A percentile compares a stretch with the other conserved stretches of the same genome.
Evolutionary conservation across 768 basidiomycete genomes (phyloP).

Genomic region (Podaxis sp.): DNA sequence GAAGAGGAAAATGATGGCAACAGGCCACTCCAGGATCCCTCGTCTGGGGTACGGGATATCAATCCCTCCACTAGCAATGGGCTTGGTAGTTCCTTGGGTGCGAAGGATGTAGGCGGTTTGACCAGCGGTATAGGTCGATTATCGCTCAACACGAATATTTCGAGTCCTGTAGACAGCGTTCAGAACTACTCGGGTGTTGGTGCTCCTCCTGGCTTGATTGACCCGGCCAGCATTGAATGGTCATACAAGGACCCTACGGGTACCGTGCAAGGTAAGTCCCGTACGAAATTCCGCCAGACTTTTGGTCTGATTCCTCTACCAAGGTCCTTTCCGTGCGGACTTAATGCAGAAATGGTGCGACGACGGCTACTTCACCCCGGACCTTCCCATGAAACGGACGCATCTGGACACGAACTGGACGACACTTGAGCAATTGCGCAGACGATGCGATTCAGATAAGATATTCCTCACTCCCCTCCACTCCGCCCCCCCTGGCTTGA

Average conservation of each 20-base stretch:
- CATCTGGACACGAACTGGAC: constrained; percentile 67
- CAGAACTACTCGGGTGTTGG: constrained; percentile 17
- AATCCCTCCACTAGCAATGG: background rate
- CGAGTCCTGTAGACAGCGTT: constrained; percentile 6
- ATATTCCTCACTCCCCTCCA: constrained; percentile 58
- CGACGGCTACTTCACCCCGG: constrained; percentile 82
- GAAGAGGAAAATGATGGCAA: constrained; percentile 34
- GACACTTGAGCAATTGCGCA: constrained; percentile 57
- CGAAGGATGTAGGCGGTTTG: constrained; percentile 2
- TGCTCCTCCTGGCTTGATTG: constrained; percentile 47
- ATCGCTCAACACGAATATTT: constrained; percentile 9
- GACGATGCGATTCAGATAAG: constrained; percentile 49
- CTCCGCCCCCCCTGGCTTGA: constrained; percentile 52
- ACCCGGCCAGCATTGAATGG: constrained; percentile 74
- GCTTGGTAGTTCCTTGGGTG: background rate
- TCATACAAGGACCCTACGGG: constrained; percentile 91
- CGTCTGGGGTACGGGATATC: constrained; percentile 5
- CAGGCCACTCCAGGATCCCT: constrained; percentile 14
- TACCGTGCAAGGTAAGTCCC: constrained; percentile 74
- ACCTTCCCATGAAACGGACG: constrained; percentile 84
- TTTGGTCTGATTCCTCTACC: constrained; percentile 4
- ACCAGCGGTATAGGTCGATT: constrained; percentile 7
- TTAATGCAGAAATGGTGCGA: constrained; percentile 95
- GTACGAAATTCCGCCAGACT: constrained; percentile 7
- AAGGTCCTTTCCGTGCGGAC: constrained; percentile 87